phyloP scores from a whole-genome alignment of 108 stramenopile species.

The Aureococcus anophagefferens region DNA sequence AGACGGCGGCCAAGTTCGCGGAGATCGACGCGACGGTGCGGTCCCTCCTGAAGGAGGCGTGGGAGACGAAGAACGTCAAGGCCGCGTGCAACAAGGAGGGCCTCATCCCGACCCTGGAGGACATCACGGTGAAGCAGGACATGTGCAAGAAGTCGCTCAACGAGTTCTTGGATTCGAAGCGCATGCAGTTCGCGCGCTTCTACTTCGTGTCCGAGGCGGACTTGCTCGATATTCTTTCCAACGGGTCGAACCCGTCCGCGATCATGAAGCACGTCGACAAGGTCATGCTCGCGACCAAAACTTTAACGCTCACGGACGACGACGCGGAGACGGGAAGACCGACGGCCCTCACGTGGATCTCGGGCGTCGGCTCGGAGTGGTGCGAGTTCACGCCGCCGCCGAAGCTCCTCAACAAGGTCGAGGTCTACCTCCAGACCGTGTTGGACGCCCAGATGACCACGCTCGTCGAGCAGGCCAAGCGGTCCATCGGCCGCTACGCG shows the following conservation, averaged over 20 bases:
- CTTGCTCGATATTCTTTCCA: constrained; percentile 57
- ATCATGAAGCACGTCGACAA: constrained; percentile 58
- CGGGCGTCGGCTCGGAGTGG: constrained; percentile 48
- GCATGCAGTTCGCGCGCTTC: constrained; percentile 56
- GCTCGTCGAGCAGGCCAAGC: constrained; percentile 22
- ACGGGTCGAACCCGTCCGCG: constrained; percentile 44
- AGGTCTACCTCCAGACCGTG: constrained; percentile 50
- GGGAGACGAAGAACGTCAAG: constrained; percentile 37
- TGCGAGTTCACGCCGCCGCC: constrained; percentile 46
- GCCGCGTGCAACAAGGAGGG: constrained; percentile 46
- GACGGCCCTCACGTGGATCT: constrained; percentile 32
- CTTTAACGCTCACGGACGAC: constrained; percentile 25
- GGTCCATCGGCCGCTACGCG: constrained; percentile 30
- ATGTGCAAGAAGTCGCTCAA: constrained; percentile 56
- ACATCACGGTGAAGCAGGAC: constrained; percentile 40
- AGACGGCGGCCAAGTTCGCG: constrained; percentile 50
- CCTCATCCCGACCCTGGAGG: constrained; percentile 34
- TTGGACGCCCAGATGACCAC: constrained; percentile 25
- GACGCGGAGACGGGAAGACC: constrained; percentile 22
- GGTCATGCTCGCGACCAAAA: constrained; percentile 48
- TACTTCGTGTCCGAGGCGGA: constrained; percentile 63
- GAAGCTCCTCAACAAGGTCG: constrained; percentile 52
- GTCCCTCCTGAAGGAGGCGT: constrained; percentile 32
- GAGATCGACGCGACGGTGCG: constrained; percentile 47
- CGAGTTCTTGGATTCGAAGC: constrained; percentile 54